Evolutionary conservation across 2,329 filamentous ascomycete species (phyloP).

Genomic region (Thielaviopsis euricoi): DNA sequence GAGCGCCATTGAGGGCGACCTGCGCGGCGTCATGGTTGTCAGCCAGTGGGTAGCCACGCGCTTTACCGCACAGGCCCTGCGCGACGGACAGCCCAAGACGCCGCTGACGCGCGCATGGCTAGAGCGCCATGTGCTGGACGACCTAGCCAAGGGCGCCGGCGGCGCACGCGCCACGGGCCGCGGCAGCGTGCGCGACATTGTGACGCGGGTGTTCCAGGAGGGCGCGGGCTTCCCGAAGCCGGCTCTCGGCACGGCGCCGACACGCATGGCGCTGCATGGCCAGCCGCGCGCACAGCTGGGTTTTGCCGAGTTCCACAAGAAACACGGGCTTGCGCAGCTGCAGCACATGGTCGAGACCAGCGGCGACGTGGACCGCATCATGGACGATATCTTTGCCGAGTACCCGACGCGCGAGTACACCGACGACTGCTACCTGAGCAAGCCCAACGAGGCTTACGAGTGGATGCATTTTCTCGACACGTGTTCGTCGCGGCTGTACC

Average conservation of each 20-base stretch:
- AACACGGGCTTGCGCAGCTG: conserved; percentile 53
- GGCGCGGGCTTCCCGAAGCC: conserved; percentile 60
- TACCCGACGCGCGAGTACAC: conserved; percentile 84
- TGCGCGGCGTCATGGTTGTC: conserved; percentile 71
- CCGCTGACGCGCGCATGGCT: conserved; percentile 61
- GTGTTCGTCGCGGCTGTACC: conserved; percentile 61
- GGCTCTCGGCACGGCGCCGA: conserved; percentile 19
- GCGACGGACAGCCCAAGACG: conserved; percentile 17
- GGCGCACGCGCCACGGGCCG: conserved; percentile 55
- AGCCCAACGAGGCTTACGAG: conserved; percentile 75
- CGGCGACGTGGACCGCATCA: conserved; percentile 62
- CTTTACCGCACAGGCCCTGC: conserved; percentile 33
- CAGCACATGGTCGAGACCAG: conserved; percentile 63
- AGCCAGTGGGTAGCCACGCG: conserved; percentile 73
- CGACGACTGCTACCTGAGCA: conserved; percentile 79
- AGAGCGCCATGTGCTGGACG: conserved; percentile 51
- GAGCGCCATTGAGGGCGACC: conserved; percentile 52
- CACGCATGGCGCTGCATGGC: conserved; percentile 26
- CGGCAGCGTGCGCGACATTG: conserved; percentile 57
- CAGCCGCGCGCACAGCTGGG: conserved; percentile 45
- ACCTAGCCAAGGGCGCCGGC: conserved; percentile 53
- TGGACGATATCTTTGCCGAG: conserved; percentile 68
- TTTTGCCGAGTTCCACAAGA: conserved; percentile 57
- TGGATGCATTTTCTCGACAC: conserved; percentile 91
- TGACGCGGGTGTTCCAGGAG: conserved; percentile 62